Evolutionary conservation across 164 flowering plant species (phyloP), one percentile per base, ranked within the genome.

Genomic region (Stephania cephalantha): DNA sequence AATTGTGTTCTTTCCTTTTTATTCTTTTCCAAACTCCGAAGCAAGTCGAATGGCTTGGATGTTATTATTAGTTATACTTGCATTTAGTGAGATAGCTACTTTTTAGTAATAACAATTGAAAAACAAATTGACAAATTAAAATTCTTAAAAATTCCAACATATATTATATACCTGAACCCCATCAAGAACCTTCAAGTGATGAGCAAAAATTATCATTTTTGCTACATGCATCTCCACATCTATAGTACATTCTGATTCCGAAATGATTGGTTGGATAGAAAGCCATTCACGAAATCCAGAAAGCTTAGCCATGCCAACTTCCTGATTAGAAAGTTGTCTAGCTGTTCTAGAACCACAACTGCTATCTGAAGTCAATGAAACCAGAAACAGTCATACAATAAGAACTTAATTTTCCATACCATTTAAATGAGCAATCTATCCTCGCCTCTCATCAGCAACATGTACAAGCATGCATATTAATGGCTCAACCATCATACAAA

Each of bases 171-270:
- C 99, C 92, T 96, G 97, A 18, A 92, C 78, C 65, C 90, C 87
- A 80, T 96, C 92, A 75, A 92, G 90, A 81, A 96, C 99, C 81
- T 85, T 92, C 80, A 85, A 90, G 75, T 96, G 97, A 85, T 94
- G 97, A 69, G 92, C 94, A 91, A 96, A 96, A 74, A 96, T 84
- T 80, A 96, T 81, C 95, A 90, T 96, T 83, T 96, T 96, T 77
- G 80, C 44, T 18, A 73, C 61, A 67, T 79, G 73, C 29, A 64
- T 42, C 69, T 89, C 89, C 9, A 72, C 63, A 73, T 79, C 78
- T 74, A 55, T 75, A 6, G 69, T 79, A 77, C 74, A 84, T 74
- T 85, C 90, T 12, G 81, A 66, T 58, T 87, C 87, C 35, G 85
- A 53, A 63, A 88, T 64, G 35, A 92, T 79, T 68, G 98, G 91